Evolutionary conservation across 176 grass and related monocot genomes (phyloP), one percentile per base, ranked within the genome.

Genomic region (Aegilops bicornis): DNA sequence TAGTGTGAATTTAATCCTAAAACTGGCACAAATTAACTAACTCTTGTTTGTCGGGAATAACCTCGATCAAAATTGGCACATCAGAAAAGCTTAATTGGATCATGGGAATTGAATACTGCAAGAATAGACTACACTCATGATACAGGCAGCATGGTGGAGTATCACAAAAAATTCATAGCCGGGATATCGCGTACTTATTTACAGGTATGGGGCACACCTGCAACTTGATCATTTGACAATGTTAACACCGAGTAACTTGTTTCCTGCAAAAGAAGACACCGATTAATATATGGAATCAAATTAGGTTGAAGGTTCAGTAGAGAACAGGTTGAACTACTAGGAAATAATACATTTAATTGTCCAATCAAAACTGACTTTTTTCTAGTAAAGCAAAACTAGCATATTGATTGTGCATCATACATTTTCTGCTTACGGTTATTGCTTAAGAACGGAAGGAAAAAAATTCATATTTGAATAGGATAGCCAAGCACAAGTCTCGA

Each of bases 131-230:
- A 79, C 40, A 17, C 50, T 23, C 64, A 77, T 72, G 90, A 91
- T 69, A 83, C 65, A 64, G 70, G 66, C 83, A 87, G 90, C 83
- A 92, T 95, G 90, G 10, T 89, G 56, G 86, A 36, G 64, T 92
- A 95, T 79, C 93, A 95, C 83, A 92, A 85, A 67, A 92, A 87
- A 47, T 83, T 95, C 61, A 95, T 90, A 64, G 65, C 43, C 30
- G 68, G 90, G 86, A 75, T 92, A 95, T 71, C 88, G 86, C 6
- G 79, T 76, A 48, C 88, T 92, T 75, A 90, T 95, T 79, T 92
- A 82, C 71, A 92, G 93, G 93, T 92, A 86, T 22, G 40, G 17
- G 42, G 29, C 14, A 79, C 54, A 37, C 16, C 24, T 59, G 15
- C 54, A 73, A 58, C 17, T 48, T 76, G 4, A 4, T 79, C 11